These are phyloP conservation scores for Nyssa sinensis DNA, from an alignment of 148 eudicot genomes.

Conservation along the genomic window DNA sequence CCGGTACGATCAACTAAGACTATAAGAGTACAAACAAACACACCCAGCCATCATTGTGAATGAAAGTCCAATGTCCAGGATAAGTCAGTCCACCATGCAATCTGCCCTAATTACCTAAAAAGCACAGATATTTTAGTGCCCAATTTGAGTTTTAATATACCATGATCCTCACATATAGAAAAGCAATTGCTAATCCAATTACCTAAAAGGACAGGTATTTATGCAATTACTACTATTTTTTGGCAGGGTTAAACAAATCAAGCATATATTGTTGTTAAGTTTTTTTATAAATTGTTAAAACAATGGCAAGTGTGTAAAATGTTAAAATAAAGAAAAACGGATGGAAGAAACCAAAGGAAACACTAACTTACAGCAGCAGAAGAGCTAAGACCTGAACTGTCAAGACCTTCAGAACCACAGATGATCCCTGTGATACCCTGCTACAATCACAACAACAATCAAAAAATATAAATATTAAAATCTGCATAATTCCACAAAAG, in stretches of 20 bases:
- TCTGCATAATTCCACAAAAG: background rate
- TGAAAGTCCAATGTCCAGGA: too few species aligned
- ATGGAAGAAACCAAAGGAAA: slow-evolving; percentile 11
- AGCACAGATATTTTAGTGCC: background rate
- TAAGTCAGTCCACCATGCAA: too few species aligned
- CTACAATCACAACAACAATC: slow-evolving; percentile 9
- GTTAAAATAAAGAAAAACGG: slow-evolving; percentile 2
- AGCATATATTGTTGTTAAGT: background rate
- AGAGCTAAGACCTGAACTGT: slow-evolving; percentile 99
- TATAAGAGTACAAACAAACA: background rate
- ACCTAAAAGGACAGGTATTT: background rate
- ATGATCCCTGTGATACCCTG: slow-evolving; percentile 88
- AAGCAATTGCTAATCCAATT: background rate
- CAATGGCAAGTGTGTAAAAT: background rate
- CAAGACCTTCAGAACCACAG: slow-evolving; percentile 79
- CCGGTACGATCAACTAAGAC: background rate
- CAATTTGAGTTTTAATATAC: background rate
- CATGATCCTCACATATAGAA: background rate
- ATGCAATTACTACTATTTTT: too few species aligned
- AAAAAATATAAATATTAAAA: background rate
- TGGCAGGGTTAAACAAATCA: background rate
- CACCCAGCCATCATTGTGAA: background rate
- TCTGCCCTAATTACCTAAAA: background rate
- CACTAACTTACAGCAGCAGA: slow-evolving; percentile 92
- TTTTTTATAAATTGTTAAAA: too few species aligned